Evolutionary conservation across 257 asterid species (phyloP), one percentile per base, ranked within the genome.

Genomic region (Verbascum thapsus): DNA sequence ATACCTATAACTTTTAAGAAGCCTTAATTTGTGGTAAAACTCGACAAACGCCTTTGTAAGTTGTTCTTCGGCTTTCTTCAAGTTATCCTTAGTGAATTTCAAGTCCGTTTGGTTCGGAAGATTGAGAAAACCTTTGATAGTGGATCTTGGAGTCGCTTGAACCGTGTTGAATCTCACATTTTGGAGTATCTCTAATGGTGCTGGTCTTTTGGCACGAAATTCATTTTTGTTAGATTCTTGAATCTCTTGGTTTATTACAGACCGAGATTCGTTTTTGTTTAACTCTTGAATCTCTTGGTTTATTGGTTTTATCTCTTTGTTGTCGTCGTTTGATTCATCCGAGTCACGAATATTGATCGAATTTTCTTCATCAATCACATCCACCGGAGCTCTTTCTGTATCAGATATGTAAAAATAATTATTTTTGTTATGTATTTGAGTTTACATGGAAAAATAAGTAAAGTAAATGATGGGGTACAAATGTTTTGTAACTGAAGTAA

Each of bases 11-110:
- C 68, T 82, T 71, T 84, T 81, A 0, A 81, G 72, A 44, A 41
- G 82, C 73, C 79, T 70, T 23, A 84, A 78, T 73, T 79, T 79
- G 19, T 70, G 75, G 55, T 81, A 72, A 71, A 81, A 84, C 30
- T 66, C 82, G 8, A 79, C 72, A 6, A 84, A 76, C 57, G 85
- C 88, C 47, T 41, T 67, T 64, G 59, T 79, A 34, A 84, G 75
- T 22, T 70, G 79, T 42, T 53, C 74, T 68, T 81, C 86, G 0
- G 79, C 78, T 58, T 73, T 75, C 78, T 45, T 79, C 78, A 81
- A 56, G 62, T 77, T 78, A 7, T 72, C 79, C 57, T 55, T 62
- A 22, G 69, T 81, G 72, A 84, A 81, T 69, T 69, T 72, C 39
- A 78, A 69, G 41, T 81, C 80, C 7, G 41, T 58, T 18, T 63